Evolutionary conservation across 2,329 filamentous ascomycete genomes (phyloP).

Genomic region (Nemania abortiva): DNA sequence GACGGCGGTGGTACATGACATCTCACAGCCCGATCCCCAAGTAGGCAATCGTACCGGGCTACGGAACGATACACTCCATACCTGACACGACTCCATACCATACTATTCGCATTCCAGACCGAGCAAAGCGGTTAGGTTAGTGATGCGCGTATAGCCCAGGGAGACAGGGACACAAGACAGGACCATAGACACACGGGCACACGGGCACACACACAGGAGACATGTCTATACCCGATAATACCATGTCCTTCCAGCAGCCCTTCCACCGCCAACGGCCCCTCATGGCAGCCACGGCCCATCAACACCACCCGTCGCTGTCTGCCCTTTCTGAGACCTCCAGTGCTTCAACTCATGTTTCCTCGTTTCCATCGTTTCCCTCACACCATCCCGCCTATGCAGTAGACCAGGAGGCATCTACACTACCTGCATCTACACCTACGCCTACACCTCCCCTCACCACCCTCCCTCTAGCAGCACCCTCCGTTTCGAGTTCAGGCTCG

Average conservation of each 20-base stretch:
- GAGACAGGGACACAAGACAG: constrained; percentile 15
- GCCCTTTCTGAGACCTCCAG: constrained; percentile 54
- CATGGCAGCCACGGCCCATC: constrained; percentile 19
- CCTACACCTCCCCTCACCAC: constrained; percentile 4
- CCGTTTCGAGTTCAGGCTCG: constrained; percentile 40
- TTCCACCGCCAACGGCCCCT: constrained; percentile 19
- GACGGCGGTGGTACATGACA: background rate
- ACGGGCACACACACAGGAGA: constrained; percentile 11
- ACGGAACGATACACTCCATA: constrained; percentile 2
- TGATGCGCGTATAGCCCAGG: constrained; percentile 36
- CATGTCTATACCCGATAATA: constrained; percentile 28
- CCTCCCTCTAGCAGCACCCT: constrained; percentile 48
- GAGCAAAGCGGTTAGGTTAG: constrained; percentile 22
- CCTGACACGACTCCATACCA: background rate
- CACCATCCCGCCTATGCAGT: constrained; percentile 13
- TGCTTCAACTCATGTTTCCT: constrained; percentile 55
- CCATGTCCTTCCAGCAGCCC: constrained; percentile 24
- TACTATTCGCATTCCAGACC: constrained; percentile 28
- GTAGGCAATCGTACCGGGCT: constrained; percentile 23
- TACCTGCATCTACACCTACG: background rate
- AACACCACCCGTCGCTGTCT: constrained; percentile 44
- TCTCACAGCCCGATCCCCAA: constrained; percentile 17
- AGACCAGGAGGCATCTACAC: constrained; percentile 40
- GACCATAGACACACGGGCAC: background rate
- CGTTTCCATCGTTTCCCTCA: constrained; percentile 43